Evolutionary conservation across 208 protist species (phyloP).

Genomic region (Crithidia mellificae): DNA sequence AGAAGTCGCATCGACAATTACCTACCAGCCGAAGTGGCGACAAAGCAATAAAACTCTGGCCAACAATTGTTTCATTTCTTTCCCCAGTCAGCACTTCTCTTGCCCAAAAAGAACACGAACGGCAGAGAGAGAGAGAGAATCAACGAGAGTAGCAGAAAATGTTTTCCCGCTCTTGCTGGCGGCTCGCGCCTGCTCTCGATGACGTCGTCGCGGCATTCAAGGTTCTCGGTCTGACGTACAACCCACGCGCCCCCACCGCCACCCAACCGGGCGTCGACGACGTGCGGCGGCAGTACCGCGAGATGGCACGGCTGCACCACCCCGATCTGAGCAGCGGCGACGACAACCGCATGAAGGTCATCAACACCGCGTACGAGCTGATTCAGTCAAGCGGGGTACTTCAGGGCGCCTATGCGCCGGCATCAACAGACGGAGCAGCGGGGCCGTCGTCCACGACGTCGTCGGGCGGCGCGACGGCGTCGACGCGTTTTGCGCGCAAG

Average conservation of each 20-base stretch:
- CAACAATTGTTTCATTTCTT: too few relatives aligned
- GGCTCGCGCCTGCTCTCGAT: constrained; percentile 32
- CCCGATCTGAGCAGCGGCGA: constrained; percentile 87
- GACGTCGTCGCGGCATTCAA: constrained; percentile 75
- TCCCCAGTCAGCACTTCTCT: too few relatives aligned
- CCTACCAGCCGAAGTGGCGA: too few relatives aligned
- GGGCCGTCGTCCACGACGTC: not conserved
- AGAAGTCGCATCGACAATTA: too few relatives aligned
- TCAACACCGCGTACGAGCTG: constrained; percentile 91
- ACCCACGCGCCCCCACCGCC: constrained; percentile 26
- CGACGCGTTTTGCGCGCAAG: constrained; percentile 45
- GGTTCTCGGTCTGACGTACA: constrained; percentile 66
- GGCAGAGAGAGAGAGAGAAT: too few relatives aligned
- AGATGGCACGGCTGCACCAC: constrained; percentile 86
- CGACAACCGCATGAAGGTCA: constrained; percentile 82
- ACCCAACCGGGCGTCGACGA: constrained; percentile 40
- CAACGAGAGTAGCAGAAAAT: too few relatives aligned
- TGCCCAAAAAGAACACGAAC: too few relatives aligned
- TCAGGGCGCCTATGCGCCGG: constrained; percentile 12
- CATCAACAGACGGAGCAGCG: not conserved
- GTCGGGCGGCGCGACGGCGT: not conserved
- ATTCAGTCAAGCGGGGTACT: constrained; percentile 75
- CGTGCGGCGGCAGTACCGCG: constrained; percentile 81
- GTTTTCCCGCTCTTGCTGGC: constrained; percentile 15
- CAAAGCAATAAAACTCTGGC: too few relatives aligned